Percentiles rank a stretch among this genome's conserved stretches.
phyloP scores from a whole-genome alignment of 805 yeast genomes.

The Spathaspora passalidarum region DNA sequence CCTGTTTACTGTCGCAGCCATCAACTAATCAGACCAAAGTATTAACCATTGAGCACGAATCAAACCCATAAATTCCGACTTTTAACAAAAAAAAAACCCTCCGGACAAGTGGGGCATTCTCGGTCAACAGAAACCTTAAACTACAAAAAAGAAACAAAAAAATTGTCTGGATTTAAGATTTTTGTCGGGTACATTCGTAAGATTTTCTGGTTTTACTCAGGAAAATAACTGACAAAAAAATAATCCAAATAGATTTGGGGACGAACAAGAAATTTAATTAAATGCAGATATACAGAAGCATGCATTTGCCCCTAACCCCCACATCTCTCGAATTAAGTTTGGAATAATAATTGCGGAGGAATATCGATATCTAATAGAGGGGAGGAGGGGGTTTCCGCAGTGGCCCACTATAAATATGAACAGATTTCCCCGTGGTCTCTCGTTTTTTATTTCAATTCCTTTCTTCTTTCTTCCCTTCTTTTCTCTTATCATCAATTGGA shows the following conservation, averaged over 20 bases:
- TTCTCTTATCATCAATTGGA: neutral
- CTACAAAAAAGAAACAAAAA: neutral
- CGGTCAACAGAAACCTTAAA: neutral
- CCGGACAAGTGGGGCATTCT: neutral
- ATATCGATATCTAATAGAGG: too few relatives aligned
- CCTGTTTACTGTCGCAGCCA: too few relatives aligned
- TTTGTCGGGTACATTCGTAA: neutral
- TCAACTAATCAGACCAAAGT: neutral
- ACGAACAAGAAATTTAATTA: neutral
- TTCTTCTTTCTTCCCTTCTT: neutral
- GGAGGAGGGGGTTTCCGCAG: too few relatives aligned
- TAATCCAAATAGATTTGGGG: neutral
- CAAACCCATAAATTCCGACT: too few relatives aligned
- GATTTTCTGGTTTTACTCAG: neutral
- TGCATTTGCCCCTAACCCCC: neutral
- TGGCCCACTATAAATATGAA: neutral
- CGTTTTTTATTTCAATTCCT: neutral
- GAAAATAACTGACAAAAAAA: too few relatives aligned
- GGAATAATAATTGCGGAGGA: neutral
- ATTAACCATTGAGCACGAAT: too few relatives aligned
- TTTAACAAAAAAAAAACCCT: too few relatives aligned
- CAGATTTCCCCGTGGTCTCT: neutral
- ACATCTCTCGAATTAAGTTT: neutral
- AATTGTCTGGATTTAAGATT: neutral
- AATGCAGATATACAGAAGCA: neutral